These are phyloP conservation scores for Trametes villosa DNA, from an alignment of 768 basidiomycete genomes.

Conservation along the genomic window DNA sequence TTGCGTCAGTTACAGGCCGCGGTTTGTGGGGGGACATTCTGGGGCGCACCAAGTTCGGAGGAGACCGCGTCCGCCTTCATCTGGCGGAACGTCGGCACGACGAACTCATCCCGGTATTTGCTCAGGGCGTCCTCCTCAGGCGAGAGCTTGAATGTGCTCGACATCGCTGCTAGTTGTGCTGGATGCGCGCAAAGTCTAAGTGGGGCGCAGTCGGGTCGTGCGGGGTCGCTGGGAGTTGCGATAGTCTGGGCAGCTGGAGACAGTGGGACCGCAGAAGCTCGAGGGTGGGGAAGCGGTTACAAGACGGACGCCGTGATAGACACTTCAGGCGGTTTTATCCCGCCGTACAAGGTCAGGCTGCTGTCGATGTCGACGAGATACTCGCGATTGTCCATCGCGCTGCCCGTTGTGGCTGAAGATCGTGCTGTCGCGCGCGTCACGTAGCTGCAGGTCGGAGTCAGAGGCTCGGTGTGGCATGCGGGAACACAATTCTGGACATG, in stretches of 20 bases:
- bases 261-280: conserved; percentile 8
- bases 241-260: neutral
- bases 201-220: neutral
- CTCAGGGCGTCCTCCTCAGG: conserved; percentile 22
- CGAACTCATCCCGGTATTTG: conserved; percentile 50
- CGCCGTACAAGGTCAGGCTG: neutral
- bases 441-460: too few relatives aligned
- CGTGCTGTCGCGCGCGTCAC: too few relatives aligned
- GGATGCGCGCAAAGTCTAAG: neutral
- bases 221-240: neutral
- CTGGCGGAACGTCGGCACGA: conserved; percentile 42
- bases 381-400: neutral
- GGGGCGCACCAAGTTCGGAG: conserved; percentile 26
- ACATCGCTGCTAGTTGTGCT: neutral
- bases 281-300: conserved; percentile 4
- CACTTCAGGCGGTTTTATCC: neutral
- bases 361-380: neutral
- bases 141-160: conserved; percentile 21
- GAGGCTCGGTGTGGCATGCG: too few relatives aligned
- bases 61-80: conserved; percentile 32
- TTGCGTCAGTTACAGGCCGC: too few relatives aligned
- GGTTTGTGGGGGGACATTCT: neutral
- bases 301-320: neutral
- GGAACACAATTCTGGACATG: too few relatives aligned
- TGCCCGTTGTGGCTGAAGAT: too few relatives aligned